Base-by-base conservation (phyloP, 257 asterid genomes). In the Striga asiatica region DNA sequence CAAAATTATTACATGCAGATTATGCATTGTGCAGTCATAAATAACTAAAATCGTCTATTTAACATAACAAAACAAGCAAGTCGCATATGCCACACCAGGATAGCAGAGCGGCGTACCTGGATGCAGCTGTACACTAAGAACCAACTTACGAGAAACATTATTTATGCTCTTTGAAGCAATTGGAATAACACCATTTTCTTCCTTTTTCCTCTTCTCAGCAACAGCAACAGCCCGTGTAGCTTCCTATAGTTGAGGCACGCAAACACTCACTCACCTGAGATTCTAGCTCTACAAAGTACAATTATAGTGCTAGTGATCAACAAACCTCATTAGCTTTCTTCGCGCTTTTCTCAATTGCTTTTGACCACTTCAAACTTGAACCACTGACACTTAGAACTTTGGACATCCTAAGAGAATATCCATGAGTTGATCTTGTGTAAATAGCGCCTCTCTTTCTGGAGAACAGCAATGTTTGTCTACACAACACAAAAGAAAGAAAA, bases 331-430 rank as follows among this genome's bases (percentile, higher is more conserved):
- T 71, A 50, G 76, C 85, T 71, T 81, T 84, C 81, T 70, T 84
- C 25, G 95, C 79, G 59, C 73, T 73, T 74, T 61, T 83, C 71
- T 88, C 98, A 56, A 84, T 79, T 58, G 98, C 82, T 77, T 92
- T 92, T 65, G 97, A 88, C 98, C 98, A 91, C 87, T 88, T 92
- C 67, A 87, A 76, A 71, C 85, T 84, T 60, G 82, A 61, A 22
- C 95, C 88, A 62, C 85, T 76, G 73, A 81, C 88, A 74, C 94
- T 72, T 53, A 80, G 60, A 38, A 84, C 88, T 77, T 84, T 77
- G 57, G 95, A 88, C 69, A 81, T 78, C 71, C 60, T 73, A 41
- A 92, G 92, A 66, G 97, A 84, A 61, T 82, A 89, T 22, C 98
- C 98, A 72, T 72, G 78, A 31, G 67, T 56, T 31, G 98, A 84